A percentile compares a stretch with the other conserved stretches of the same genome.
phyloP scores from a whole-genome alignment of 139 green algal genomes.

The Micractinium sp. region DNA sequence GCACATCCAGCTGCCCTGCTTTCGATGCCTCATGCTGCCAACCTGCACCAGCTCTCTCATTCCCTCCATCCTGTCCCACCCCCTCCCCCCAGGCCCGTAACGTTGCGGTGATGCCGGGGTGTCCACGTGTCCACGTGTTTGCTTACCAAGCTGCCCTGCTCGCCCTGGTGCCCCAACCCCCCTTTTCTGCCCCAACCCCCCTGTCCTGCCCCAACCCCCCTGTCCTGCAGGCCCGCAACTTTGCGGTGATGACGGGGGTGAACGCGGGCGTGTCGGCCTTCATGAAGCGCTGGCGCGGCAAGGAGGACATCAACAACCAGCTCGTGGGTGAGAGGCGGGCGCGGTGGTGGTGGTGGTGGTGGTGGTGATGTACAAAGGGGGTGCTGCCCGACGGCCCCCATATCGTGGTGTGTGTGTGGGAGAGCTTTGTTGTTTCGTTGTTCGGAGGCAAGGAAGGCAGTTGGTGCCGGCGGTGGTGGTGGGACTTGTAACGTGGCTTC shows the following conservation, averaged over 20 bases:
- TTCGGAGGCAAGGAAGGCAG: too few relatives aligned
- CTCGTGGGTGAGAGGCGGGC: not conserved
- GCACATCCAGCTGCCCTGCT: too few relatives aligned
- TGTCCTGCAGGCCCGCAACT: constrained; percentile 84
- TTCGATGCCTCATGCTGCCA: too few relatives aligned
- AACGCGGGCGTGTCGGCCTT: constrained; percentile 73
- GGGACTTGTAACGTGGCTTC: too few relatives aligned
- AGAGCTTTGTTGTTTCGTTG: too few relatives aligned
- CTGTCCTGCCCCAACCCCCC: not conserved
- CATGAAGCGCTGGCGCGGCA: constrained; percentile 31
- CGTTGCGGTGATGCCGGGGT: not conserved
- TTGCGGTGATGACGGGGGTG: constrained; percentile 93
- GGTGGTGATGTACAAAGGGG: too few relatives aligned
- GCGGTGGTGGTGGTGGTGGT: not conserved
- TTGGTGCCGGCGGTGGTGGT: not conserved
- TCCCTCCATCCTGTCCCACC: too few relatives aligned
- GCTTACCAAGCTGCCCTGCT: not conserved
- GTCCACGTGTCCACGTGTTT: constrained; percentile 59
- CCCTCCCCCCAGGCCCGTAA: too few relatives aligned
- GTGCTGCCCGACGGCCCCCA: too few relatives aligned
- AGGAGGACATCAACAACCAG: constrained; percentile 28
- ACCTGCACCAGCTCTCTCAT: too few relatives aligned
- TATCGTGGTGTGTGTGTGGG: too few relatives aligned
- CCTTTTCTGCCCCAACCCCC: constrained; percentile 22
- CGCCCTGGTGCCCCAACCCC: too few relatives aligned